Conservation (phyloP, 495 filamentous ascomycete genomes). For the Hypoxylon crocopeplum region DNA sequence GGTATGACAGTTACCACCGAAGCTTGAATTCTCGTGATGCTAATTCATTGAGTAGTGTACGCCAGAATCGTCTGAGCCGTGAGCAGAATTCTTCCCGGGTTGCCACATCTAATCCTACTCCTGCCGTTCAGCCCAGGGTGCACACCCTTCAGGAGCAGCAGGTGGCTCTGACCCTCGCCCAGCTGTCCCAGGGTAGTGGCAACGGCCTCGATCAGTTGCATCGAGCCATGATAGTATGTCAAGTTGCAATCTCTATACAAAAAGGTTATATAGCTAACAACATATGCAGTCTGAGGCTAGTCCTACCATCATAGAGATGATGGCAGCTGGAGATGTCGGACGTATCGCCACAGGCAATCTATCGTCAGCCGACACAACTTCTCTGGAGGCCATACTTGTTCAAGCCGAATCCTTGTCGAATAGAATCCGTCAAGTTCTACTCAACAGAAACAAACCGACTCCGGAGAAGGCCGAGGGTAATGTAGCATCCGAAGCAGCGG, state of each 20-base stretch:
- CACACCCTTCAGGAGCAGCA: slow-evolving; percentile 54
- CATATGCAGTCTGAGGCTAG: slow-evolving; percentile 43
- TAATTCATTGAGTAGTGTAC: slow-evolving; percentile 37
- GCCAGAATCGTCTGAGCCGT: slow-evolving; percentile 45
- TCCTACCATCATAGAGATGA: slow-evolving; percentile 43
- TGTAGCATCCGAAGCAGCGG: not conserved
- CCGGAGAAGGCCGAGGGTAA: slow-evolving; percentile 1
- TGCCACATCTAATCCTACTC: slow-evolving; percentile 31
- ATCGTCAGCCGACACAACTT: slow-evolving; percentile 21
- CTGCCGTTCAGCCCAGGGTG: slow-evolving; percentile 17
- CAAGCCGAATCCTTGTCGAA: slow-evolving; percentile 33
- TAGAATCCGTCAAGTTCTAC: slow-evolving; percentile 26
- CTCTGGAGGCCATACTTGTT: slow-evolving; percentile 38
- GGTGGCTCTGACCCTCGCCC: slow-evolving; percentile 62
- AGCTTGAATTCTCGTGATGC: slow-evolving; percentile 4
- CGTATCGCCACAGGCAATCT: slow-evolving; percentile 39
- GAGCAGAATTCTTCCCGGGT: not conserved
- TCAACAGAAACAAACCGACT: not conserved
- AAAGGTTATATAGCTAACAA: slow-evolving; percentile 23
- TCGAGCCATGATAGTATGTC: slow-evolving; percentile 54
- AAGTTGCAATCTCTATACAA: not conserved
- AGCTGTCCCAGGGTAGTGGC: slow-evolving; percentile 45
- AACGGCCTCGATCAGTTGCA: slow-evolving; percentile 46
- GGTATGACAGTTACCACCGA: slow-evolving; percentile 44
- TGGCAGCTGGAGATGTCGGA: slow-evolving; percentile 42